Percentiles rank a stretch among this genome's conserved stretches.
phyloP scores from a whole-genome alignment of 225 moss, liverwort and hornwort species.

The Polytrichum formosum region DNA sequence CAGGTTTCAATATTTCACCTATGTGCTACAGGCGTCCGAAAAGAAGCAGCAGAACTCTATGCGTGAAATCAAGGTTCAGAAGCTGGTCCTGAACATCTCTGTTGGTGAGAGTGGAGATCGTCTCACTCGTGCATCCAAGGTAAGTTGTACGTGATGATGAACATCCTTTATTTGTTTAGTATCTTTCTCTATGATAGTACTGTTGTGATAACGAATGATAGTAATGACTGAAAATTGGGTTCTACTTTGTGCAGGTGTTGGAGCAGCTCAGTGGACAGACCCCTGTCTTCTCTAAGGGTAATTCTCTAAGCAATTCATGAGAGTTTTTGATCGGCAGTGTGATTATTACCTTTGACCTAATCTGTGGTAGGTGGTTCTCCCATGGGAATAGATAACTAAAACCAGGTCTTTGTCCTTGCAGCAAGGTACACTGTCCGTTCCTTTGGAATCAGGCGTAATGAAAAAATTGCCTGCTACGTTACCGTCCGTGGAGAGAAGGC shows the following conservation, averaged over 20 bases:
- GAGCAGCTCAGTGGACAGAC: conserved; percentile 48
- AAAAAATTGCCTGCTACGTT: conserved; percentile 51
- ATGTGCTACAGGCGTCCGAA: conserved; percentile 27
- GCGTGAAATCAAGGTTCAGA: conserved; percentile 47
- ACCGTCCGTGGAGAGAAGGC: conserved; percentile 46
- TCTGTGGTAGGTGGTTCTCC: too few relatives aligned
- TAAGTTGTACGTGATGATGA: too few relatives aligned
- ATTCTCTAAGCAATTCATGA: too few relatives aligned
- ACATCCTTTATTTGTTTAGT: too few relatives aligned
- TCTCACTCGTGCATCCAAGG: conserved; percentile 49
- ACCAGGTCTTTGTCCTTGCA: too few relatives aligned
- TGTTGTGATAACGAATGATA: too few relatives aligned
- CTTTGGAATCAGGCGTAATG: conserved; percentile 55
- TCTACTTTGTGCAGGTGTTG: conserved; percentile 13
- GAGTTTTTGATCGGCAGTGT: too few relatives aligned
- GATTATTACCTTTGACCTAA: too few relatives aligned
- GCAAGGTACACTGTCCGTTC: conserved; percentile 53
- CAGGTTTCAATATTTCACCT: too few relatives aligned
- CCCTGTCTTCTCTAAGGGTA: conserved; percentile 39
- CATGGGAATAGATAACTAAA: too few relatives aligned
- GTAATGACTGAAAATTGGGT: too few relatives aligned
- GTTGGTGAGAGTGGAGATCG: conserved; percentile 56
- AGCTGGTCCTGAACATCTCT: conserved; percentile 47
- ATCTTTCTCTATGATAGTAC: too few relatives aligned
- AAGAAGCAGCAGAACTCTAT: conserved; percentile 52